Evolutionary conservation across 2,329 filamentous ascomycete species (phyloP).

Genomic region (Sporothrix curviconia): DNA sequence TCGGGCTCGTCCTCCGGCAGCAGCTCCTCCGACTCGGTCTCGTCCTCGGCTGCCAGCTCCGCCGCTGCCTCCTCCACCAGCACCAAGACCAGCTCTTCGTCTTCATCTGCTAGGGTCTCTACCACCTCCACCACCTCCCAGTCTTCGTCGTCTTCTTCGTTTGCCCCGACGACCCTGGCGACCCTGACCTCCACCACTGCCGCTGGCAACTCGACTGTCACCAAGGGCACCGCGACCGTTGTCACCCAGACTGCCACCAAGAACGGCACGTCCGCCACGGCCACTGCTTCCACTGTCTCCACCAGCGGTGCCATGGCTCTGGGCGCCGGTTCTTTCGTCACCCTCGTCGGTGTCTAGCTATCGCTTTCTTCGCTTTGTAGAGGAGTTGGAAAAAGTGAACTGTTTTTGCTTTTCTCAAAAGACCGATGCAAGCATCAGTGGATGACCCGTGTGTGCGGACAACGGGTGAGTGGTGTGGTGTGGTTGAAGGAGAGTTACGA

Average conservation of each 20-base stretch:
- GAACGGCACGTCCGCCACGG: conserved; percentile 22
- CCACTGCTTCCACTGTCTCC: conserved; percentile 8
- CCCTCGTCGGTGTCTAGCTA: conserved; percentile 34
- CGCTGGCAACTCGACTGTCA: conserved; percentile 4
- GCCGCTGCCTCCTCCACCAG: conserved; percentile 10
- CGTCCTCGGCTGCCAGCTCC: conserved; percentile 16
- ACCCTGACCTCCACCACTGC: conserved; percentile 24
- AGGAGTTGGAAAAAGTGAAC: neutral
- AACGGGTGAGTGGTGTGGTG: neutral
- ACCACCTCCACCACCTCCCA: neutral
- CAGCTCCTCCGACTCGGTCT: conserved; percentile 18
- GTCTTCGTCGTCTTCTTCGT: neutral
- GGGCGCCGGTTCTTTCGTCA: conserved; percentile 36
- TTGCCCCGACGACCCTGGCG: conserved; percentile 10
- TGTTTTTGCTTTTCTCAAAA: too few species aligned
- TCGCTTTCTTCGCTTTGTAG: conserved; percentile 40
- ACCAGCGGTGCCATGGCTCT: conserved; percentile 34
- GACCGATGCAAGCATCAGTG: conserved; percentile 1
- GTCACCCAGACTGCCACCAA: conserved; percentile 24
- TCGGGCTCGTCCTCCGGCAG: conserved; percentile 15
- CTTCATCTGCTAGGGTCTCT: conserved; percentile 17
- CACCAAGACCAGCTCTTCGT: neutral
- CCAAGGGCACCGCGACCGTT: conserved; percentile 19
- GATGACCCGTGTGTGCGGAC: neutral
- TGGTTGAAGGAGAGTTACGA: neutral